phyloP scores from a whole-genome alignment of 2,329 filamentous ascomycete genomes.

The Penicillium fuscoglaucum region DNA sequence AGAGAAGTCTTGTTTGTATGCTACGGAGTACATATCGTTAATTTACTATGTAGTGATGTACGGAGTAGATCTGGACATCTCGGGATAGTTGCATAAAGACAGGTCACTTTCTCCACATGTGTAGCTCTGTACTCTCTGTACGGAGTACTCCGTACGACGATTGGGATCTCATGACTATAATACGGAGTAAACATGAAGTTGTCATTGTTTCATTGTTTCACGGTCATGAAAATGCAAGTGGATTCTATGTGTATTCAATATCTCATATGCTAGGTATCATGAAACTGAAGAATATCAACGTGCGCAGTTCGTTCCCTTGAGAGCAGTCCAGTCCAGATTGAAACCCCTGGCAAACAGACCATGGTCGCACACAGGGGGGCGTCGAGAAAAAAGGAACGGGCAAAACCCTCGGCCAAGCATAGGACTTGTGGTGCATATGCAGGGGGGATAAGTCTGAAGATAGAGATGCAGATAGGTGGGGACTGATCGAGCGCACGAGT shows the following conservation, averaged over 20 bases:
- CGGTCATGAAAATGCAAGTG: background rate
- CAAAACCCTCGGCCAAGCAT: background rate
- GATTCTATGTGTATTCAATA: background rate
- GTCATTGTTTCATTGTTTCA: background rate
- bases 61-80: background rate
- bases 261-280: background rate
- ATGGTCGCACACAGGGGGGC: slow-evolving; percentile 5
- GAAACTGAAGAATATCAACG: background rate
- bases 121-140: background rate
- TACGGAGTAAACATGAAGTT: background rate
- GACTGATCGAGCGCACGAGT: slow-evolving; percentile 1
- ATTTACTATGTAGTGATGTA: background rate
- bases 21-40: background rate
- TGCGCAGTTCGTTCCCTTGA: background rate
- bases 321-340: slow-evolving; percentile 8
- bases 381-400: background rate
- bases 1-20: background rate
- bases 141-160: background rate
- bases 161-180: background rate
- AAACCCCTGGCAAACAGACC: slow-evolving; percentile 12
- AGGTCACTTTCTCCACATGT: background rate
- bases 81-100: slow-evolving; percentile 2
- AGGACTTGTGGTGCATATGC: slow-evolving; percentile 14
- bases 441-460: slow-evolving; percentile 4
- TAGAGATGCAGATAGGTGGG: slow-evolving; percentile 1